phyloP scores from a whole-genome alignment of 108 stramenopile genomes.

The Poteriospumella lacustris region DNA sequence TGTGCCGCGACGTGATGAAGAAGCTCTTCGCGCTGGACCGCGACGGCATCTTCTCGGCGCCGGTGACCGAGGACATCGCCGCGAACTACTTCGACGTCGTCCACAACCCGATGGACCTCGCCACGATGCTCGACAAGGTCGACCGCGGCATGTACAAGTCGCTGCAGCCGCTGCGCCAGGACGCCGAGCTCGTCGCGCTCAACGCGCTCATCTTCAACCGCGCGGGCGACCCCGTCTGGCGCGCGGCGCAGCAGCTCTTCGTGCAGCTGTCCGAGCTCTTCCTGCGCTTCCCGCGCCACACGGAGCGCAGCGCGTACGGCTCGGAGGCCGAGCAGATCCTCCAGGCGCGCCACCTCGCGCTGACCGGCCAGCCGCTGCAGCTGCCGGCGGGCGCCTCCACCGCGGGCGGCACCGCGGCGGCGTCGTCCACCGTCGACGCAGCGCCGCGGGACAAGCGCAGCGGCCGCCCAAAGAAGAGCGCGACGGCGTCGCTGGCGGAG shows the following conservation, averaged over 20 bases:
- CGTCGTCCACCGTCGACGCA: no score
- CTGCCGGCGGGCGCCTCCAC: background rate
- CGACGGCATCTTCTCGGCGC: constrained; percentile 63
- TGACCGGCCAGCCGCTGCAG: background rate
- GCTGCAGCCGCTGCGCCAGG: constrained; percentile 64
- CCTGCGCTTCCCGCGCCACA: background rate
- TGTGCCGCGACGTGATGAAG: background rate
- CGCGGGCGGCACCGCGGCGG: no score
- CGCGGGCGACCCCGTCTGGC: constrained; percentile 55
- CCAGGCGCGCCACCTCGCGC: background rate
- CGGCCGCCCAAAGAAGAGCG: no score
- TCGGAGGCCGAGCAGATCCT: background rate
- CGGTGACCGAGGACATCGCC: constrained; percentile 73
- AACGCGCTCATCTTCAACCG: constrained; percentile 77
- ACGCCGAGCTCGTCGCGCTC: constrained; percentile 71
- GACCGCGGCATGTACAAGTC: constrained; percentile 53
- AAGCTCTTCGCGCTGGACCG: constrained; percentile 57
- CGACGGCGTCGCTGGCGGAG: no score
- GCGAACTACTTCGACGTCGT: constrained; percentile 51
- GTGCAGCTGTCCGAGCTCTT: background rate
- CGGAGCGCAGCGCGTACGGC: constrained; percentile 2
- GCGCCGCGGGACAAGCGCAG: no score
- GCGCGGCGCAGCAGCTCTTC: constrained; percentile 61
- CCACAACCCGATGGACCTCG: constrained; percentile 53
- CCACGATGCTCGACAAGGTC: constrained; percentile 49